Conservation (phyloP, 2,329 filamentous ascomycete species). For the Ophiostoma quercus region DNA sequence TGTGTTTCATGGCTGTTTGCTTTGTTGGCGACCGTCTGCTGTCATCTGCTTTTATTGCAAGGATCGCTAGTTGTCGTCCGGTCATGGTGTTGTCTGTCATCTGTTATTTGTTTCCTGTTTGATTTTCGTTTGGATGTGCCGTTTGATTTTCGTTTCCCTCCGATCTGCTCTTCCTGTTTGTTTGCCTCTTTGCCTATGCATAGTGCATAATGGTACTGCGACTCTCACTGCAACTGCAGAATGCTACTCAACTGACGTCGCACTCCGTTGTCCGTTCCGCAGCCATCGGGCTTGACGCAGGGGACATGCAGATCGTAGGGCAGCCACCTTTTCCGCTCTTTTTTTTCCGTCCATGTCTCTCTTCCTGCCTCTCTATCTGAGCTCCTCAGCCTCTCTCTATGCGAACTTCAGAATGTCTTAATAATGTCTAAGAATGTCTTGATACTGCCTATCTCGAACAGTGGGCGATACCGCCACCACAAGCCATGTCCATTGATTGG, state of each 20-base stretch:
- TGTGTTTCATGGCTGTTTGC: not conserved
- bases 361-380: not conserved
- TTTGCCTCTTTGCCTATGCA: not conserved
- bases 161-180: not conserved
- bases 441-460: not conserved
- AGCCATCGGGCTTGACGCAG: not conserved
- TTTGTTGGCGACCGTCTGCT: not conserved
- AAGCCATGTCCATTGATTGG: constrained; percentile 7
- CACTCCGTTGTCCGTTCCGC: not conserved
- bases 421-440: not conserved
- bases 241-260: not conserved
- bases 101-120: constrained; percentile 4
- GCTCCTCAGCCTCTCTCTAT: no score
- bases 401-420: no score
- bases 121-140: constrained; percentile 7
- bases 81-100: not conserved
- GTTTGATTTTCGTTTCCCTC: not conserved
- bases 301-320: not conserved
- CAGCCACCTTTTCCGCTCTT: not conserved
- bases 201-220: not conserved
- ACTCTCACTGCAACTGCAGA: not conserved
- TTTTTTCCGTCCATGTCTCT: not conserved
- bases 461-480: not conserved
- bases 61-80: not conserved
- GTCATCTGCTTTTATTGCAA: not conserved